Evolutionary conservation across 2,329 filamentous ascomycete genomes (phyloP).

Genomic region (Diaporthe citri): DNA sequence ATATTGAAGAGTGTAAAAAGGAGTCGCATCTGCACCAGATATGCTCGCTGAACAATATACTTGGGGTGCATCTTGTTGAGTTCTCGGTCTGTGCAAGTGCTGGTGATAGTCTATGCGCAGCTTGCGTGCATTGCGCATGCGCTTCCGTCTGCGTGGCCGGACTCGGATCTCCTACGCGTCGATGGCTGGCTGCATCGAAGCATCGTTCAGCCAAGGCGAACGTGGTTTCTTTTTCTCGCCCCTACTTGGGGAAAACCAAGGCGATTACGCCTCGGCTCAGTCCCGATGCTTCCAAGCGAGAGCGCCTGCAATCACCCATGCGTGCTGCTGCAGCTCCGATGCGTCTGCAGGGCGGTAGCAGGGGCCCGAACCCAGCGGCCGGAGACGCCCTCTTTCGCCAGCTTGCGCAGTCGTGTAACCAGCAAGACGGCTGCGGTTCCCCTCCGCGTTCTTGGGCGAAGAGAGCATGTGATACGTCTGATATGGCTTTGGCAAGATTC

Average conservation of each 20-base stretch:
- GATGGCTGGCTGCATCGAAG: not conserved
- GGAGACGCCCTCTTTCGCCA: constrained; percentile 25
- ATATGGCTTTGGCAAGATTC: constrained; percentile 11
- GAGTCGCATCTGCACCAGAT: not conserved
- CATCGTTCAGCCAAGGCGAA: constrained; percentile 5
- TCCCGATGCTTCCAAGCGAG: constrained; percentile 24
- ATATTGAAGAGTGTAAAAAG: constrained; percentile 41
- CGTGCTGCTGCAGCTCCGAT: constrained; percentile 9
- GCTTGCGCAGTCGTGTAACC: constrained; percentile 8
- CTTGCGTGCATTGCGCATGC: constrained; percentile 20
- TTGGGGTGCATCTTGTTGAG: not conserved
- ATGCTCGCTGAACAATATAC: not conserved
- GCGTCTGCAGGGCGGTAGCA: not conserved
- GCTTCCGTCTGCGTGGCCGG: not conserved
- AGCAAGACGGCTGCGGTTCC: constrained; percentile 17
- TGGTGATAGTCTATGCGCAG: constrained; percentile 11
- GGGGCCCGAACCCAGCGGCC: not conserved
- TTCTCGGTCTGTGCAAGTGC: not conserved
- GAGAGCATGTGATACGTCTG: constrained; percentile 21
- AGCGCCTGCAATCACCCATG: constrained; percentile 10
- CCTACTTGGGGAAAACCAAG: constrained; percentile 1
- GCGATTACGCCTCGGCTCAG: constrained; percentile 11
- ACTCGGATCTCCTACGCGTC: constrained; percentile 13
- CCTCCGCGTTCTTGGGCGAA: not conserved
- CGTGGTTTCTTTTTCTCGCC: constrained; percentile 1